These are phyloP conservation scores for Rhizophora apiculata DNA, from an alignment of 345 rosid genomes.

Conservation along the genomic window DNA sequence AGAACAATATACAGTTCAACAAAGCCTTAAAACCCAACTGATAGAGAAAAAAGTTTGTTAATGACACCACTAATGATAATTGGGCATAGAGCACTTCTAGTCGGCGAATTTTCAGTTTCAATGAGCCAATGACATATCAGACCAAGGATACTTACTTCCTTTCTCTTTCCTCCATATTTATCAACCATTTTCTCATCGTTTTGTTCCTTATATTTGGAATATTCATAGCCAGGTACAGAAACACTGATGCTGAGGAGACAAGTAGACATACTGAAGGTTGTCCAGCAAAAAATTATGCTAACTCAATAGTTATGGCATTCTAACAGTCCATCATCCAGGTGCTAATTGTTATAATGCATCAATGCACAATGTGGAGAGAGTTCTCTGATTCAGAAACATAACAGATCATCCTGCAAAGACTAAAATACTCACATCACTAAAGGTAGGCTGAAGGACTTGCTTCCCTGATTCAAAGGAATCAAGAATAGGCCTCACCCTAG, in stretches of 20 bases:
- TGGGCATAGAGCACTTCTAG: background rate
- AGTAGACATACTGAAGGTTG: background rate
- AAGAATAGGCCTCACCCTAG: conserved; percentile 86
- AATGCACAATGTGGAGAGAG: background rate
- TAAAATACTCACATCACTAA: conserved; percentile 57
- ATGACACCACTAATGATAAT: background rate
- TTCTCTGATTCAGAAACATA: background rate
- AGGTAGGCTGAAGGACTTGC: conserved; percentile 70
- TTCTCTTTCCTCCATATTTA: background rate
- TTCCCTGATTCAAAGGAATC: conserved; percentile 88
- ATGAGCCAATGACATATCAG: background rate
- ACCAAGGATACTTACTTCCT: background rate
- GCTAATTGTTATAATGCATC: background rate
- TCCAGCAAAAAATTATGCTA: background rate
- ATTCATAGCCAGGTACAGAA: background rate
- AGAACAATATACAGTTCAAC: background rate
- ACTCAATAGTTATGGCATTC: background rate
- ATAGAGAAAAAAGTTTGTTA: background rate
- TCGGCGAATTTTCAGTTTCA: background rate
- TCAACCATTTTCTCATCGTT: background rate
- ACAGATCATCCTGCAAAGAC: background rate
- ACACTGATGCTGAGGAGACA: background rate
- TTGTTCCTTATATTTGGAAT: background rate
- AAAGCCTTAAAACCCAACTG: background rate
- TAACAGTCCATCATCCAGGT: background rate